These are phyloP conservation scores for Vanrija sp. DNA, from an alignment of 1,284 basidiomycete species.

Conservation along the genomic window DNA sequence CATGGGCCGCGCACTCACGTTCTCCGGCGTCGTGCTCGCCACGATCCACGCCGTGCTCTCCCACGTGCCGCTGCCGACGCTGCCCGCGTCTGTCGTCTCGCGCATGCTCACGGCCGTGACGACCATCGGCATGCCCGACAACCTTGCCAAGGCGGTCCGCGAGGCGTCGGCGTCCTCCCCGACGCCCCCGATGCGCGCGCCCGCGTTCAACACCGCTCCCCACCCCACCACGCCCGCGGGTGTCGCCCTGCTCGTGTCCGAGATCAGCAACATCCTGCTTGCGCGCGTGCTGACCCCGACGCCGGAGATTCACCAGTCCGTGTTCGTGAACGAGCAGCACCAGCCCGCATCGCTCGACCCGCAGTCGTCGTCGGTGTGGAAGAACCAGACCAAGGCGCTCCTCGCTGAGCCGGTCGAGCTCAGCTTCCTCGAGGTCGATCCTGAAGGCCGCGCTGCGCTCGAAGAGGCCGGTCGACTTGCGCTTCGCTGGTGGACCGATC, in stretches of 20 bases:
- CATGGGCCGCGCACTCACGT: constrained; percentile 19
- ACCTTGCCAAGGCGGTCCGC: constrained; percentile 35
- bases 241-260: constrained; percentile 33
- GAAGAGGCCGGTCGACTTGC: constrained; percentile 23
- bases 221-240: constrained; percentile 32
- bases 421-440: constrained; percentile 4
- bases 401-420: constrained; percentile 16
- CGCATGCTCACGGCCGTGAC: constrained; percentile 19
- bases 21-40: constrained; percentile 33
- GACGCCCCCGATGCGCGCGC: constrained; percentile 7
- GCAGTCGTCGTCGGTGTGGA: constrained; percentile 16
- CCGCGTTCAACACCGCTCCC: constrained; percentile 25
- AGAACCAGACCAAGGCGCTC: constrained; percentile 25
- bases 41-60: constrained; percentile 27
- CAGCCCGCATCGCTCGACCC: not conserved
- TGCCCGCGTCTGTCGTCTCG: constrained; percentile 16
- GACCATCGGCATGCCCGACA: constrained; percentile 23
- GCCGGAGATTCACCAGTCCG: constrained; percentile 12
- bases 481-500: constrained; percentile 40
- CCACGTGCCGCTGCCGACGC: constrained; percentile 26
- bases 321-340: constrained; percentile 20
- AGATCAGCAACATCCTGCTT: constrained; percentile 38
- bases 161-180: constrained; percentile 8
- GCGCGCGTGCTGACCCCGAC: constrained; percentile 27
- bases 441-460: constrained; percentile 18